These are phyloP conservation scores for Penicillium turbatum DNA, from an alignment of 495 filamentous ascomycete species.

Conservation along the genomic window DNA sequence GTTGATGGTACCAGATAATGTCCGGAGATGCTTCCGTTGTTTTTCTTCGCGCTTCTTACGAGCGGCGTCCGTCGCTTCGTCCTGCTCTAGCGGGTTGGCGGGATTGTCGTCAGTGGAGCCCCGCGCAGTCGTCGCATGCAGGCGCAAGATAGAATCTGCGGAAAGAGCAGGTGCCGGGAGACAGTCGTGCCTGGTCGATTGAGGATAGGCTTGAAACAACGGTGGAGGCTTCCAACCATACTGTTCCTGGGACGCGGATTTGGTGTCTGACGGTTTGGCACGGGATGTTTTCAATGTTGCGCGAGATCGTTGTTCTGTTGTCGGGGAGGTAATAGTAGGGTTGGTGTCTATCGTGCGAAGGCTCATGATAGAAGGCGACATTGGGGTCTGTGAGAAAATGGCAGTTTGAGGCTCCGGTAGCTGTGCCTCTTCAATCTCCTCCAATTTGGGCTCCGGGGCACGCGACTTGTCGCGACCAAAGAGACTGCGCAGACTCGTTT, in stretches of 20 bases:
- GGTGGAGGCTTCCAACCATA: conserved; percentile 71
- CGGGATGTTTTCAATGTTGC: conserved; percentile 23
- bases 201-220: conserved; percentile 86
- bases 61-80: conserved; percentile 17
- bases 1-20: conserved; percentile 54
- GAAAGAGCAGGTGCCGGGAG: conserved; percentile 48
- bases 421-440: conserved; percentile 34
- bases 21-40: conserved; percentile 44
- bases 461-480: conserved; percentile 40
- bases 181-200: conserved; percentile 60
- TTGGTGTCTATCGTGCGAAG: conserved; percentile 28
- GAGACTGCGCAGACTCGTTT: conserved; percentile 37
- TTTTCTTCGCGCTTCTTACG: conserved; percentile 42
- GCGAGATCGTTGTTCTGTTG: conserved; percentile 17
- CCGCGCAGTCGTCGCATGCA: conserved; percentile 43
- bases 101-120: conserved; percentile 3
- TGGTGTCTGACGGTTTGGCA: conserved; percentile 19
- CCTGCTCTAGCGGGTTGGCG: conserved; percentile 1
- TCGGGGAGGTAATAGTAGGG: conserved; percentile 30
- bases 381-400: conserved; percentile 13
- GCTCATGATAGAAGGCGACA: conserved; percentile 27
- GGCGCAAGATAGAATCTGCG: conserved; percentile 58
- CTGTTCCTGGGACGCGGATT: conserved; percentile 21
- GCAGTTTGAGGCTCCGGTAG: conserved; percentile 10
- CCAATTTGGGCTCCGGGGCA: conserved; percentile 30